Conservation (phyloP, 169 alveolate genomes). For the Eimeria sp. region DNA sequence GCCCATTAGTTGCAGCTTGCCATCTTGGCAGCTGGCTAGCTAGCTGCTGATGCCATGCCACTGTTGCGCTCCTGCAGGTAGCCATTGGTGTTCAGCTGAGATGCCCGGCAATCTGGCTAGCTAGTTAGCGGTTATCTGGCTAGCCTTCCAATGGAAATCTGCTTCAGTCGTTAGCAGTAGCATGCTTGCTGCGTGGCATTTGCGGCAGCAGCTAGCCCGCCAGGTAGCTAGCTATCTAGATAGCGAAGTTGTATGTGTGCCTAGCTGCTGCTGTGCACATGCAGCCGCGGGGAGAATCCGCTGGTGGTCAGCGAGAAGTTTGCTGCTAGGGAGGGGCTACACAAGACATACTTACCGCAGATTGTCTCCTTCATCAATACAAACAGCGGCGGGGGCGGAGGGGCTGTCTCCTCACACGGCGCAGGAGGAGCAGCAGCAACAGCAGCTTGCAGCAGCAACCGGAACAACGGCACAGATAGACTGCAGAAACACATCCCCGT, state of each 20-base stretch:
- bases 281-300: conserved; percentile 87
- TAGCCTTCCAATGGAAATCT: background rate
- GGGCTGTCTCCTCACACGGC: background rate
- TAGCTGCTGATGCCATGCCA: background rate
- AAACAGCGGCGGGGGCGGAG: conserved; percentile 59
- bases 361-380: conserved; percentile 59
- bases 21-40: background rate
- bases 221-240: conserved; percentile 6
- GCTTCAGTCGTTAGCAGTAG: background rate
- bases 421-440: conserved; percentile 19
- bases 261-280: background rate
- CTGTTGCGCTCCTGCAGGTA: background rate
- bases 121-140: background rate
- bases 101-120: background rate
- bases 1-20: background rate
- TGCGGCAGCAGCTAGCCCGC: background rate
- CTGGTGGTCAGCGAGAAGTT: conserved; percentile 92
- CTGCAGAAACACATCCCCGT: conserved; percentile 22
- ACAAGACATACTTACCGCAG: conserved; percentile 53
- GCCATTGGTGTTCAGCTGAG: background rate
- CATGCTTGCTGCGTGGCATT: too few species aligned
- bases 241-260: background rate
- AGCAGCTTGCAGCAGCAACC: conserved; percentile 13
- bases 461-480: conserved; percentile 35
- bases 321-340: conserved; percentile 89